Percentiles rank a stretch among this genome's conserved stretches.
Evolutionary conservation across 257 asterid genomes (phyloP).

Genomic region (Lycium ferocissimum): DNA sequence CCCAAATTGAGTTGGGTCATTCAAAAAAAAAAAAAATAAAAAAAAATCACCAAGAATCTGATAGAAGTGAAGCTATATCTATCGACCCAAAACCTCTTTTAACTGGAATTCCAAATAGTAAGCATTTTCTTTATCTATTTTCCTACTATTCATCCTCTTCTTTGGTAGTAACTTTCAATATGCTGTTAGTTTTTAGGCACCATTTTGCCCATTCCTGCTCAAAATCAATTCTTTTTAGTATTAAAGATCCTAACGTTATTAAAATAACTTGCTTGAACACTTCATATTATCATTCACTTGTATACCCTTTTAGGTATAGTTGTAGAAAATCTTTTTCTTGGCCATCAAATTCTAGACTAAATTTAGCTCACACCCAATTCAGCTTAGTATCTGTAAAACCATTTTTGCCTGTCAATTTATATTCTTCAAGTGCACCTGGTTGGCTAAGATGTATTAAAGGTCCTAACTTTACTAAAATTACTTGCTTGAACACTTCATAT

Average conservation of each 20-base stretch:
- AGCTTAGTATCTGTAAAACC: background rate
- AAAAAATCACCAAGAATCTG: background rate
- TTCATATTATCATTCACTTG: background rate
- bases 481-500: background rate
- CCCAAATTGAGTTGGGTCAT: background rate
- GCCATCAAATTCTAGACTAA: conserved; percentile 18
- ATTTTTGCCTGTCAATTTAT: conserved; percentile 37
- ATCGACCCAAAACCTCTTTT: background rate
- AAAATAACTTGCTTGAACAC: background rate
- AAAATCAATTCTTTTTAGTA: background rate
- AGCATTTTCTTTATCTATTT: conserved; percentile 6
- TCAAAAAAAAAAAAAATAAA: background rate
- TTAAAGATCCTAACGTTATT: background rate
- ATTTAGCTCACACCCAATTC: conserved; percentile 25
- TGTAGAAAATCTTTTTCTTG: background rate
- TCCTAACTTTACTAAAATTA: background rate
- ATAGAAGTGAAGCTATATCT: background rate
- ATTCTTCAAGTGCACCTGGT: conserved; percentile 53
- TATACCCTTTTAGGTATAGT: background rate
- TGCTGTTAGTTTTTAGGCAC: conserved; percentile 8
- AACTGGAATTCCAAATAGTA: conserved; percentile 16
- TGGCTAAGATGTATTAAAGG: background rate
- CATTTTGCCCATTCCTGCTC: background rate
- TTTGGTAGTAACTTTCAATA: background rate
- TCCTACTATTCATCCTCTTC: background rate